These are phyloP conservation scores for Pseudopithomyces chartarum DNA, from an alignment of 2,329 filamentous ascomycete genomes.

Conservation along the genomic window DNA sequence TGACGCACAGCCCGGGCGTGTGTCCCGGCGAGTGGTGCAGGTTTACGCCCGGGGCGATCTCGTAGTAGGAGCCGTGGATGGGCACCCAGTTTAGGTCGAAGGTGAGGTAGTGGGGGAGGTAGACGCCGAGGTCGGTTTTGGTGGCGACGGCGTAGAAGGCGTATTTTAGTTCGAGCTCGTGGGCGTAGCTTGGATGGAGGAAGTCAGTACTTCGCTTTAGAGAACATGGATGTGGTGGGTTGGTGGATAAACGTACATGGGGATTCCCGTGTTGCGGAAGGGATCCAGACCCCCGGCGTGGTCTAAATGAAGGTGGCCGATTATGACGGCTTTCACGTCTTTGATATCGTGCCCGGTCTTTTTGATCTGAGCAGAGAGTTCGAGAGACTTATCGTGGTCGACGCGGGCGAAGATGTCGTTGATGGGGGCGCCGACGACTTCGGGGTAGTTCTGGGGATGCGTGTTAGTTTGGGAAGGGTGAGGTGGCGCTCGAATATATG, in stretches of 20 bases:
- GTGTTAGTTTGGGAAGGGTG: not conserved
- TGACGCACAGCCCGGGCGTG: constrained; percentile 41
- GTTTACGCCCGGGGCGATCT: constrained; percentile 41
- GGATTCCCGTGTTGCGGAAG: constrained; percentile 40
- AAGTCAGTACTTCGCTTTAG: too few relatives aligned
- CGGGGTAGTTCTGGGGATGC: constrained; percentile 30
- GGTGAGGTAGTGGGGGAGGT: constrained; percentile 43
- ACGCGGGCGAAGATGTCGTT: constrained; percentile 41
- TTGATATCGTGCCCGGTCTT: constrained; percentile 41
- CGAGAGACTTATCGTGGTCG: constrained; percentile 27
- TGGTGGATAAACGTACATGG: constrained; percentile 17
- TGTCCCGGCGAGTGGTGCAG: constrained; percentile 44
- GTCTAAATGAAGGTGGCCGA: constrained; percentile 45
- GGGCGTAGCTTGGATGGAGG: constrained; percentile 28
- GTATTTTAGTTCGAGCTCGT: constrained; percentile 45
- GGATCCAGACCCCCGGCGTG: constrained; percentile 43
- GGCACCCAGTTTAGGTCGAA: constrained; percentile 46
- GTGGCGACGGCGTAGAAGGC: constrained; percentile 46
- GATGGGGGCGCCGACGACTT: constrained; percentile 31
- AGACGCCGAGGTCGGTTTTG: constrained; percentile 39
- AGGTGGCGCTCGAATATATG: not conserved
- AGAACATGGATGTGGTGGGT: not conserved
- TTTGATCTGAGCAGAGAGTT: constrained; percentile 30
- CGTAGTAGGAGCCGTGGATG: constrained; percentile 37
- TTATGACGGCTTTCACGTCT: constrained; percentile 44